Conservation (phyloP, 768 basidiomycete species). For the Hebeloma cylindrosporum region DNA sequence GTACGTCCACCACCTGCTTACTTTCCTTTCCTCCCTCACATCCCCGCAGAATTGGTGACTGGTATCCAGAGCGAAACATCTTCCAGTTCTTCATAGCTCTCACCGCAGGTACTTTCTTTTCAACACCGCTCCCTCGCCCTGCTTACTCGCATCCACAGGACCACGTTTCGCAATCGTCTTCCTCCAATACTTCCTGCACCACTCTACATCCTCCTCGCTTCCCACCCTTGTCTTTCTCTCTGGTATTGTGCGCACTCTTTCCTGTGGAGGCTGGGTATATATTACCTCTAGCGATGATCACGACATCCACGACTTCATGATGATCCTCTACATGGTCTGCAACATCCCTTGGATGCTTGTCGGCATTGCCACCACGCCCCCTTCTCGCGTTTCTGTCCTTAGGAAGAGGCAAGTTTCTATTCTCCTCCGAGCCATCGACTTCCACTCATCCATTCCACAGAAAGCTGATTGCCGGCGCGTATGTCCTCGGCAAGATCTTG, state of each 20-base stretch:
- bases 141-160: slow-evolving; percentile 36
- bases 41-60: slow-evolving; percentile 77
- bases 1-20: slow-evolving; percentile 38
- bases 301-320: slow-evolving; percentile 81
- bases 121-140: not conserved
- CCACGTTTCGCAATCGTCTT: slow-evolving; percentile 71
- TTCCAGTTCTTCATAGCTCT: slow-evolving; percentile 89
- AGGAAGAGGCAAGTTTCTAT: slow-evolving; percentile 42
- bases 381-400: slow-evolving; percentile 36
- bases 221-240: slow-evolving; percentile 54
- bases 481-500: slow-evolving; percentile 20
- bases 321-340: slow-evolving; percentile 83
- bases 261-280: slow-evolving; percentile 92
- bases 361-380: slow-evolving; percentile 56
- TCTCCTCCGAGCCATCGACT: not conserved
- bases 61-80: slow-evolving; percentile 81
- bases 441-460: slow-evolving; percentile 33
- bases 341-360: slow-evolving; percentile 91
- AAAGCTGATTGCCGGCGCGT: slow-evolving; percentile 52
- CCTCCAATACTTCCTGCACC: slow-evolving; percentile 61
- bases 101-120: slow-evolving; percentile 56
- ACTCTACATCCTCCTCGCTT: slow-evolving; percentile 39
- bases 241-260: slow-evolving; percentile 72
- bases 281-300: slow-evolving; percentile 85
- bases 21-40: not conserved